phyloP scores from a whole-genome alignment of 345 rosid species.

The Citrus unshiu region DNA sequence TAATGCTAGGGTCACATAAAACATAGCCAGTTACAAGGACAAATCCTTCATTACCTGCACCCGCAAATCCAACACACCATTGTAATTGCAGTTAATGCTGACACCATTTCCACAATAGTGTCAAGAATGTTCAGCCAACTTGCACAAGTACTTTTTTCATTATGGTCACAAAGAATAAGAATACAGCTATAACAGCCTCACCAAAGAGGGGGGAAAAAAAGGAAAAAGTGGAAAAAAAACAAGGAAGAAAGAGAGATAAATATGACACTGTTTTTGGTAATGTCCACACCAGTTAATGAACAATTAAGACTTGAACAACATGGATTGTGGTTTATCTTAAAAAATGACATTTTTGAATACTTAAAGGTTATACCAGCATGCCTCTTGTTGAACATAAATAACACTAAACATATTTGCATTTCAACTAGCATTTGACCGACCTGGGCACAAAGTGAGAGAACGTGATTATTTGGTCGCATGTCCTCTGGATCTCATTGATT shows the following conservation, averaged over 20 bases:
- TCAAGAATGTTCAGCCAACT: background rate
- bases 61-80: background rate
- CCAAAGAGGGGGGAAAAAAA: background rate
- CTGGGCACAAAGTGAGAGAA: conserved; percentile 74
- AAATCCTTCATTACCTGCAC: background rate
- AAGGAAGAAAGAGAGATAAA: background rate
- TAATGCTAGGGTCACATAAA: background rate
- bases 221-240: background rate
- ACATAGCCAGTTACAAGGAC: background rate
- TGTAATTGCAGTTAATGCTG: background rate
- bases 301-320: background rate
- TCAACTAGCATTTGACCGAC: conserved; percentile 21
- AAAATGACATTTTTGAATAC: background rate
- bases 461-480: conserved; percentile 47
- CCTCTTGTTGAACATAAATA: background rate
- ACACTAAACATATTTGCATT: background rate
- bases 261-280: background rate
- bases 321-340: background rate
- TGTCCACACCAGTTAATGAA: background rate
- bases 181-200: background rate
- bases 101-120: background rate
- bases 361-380: background rate
- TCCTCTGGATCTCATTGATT: conserved; percentile 33
- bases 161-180: background rate
- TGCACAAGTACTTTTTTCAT: background rate